Evolutionary conservation across 371 early-diverging fungal genomes (phyloP).

Genomic region (Mortierella sp.): DNA sequence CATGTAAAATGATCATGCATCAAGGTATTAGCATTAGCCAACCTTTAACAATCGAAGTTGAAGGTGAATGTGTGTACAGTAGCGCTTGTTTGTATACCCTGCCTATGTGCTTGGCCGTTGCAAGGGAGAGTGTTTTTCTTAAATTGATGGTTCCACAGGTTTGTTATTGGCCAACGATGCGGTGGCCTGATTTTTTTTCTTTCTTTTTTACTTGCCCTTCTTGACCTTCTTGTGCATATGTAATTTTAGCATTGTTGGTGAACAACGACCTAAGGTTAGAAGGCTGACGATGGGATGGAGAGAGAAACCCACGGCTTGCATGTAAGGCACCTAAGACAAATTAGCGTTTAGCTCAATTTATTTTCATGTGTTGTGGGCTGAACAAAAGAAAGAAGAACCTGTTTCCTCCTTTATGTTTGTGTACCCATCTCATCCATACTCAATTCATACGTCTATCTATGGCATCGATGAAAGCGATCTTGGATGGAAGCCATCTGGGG

Average conservation of each 20-base stretch:
- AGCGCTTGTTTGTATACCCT: neutral
- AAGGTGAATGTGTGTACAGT: neutral
- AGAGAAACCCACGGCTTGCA: too few relatives aligned
- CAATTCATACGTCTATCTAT: neutral
- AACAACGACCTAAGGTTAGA: too few relatives aligned
- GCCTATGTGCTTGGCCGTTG: neutral
- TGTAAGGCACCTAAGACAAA: too few relatives aligned
- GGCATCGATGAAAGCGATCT: neutral
- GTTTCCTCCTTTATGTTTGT: too few relatives aligned
- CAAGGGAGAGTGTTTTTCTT: neutral
- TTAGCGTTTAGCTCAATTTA: too few relatives aligned
- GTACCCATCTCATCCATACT: neutral
- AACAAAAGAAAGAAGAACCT: neutral
- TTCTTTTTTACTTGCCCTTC: neutral
- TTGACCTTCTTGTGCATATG: neutral
- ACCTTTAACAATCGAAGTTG: too few relatives aligned
- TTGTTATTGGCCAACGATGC: slow-evolving; percentile 3
- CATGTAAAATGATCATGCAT: too few relatives aligned
- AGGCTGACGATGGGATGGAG: too few relatives aligned
- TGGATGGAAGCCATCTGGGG: neutral
- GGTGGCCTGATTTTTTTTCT: slow-evolving; percentile 9
- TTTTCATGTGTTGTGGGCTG: too few relatives aligned
- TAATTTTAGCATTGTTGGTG: neutral
- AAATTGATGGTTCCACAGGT: slow-evolving; percentile 10
- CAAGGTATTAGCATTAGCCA: too few relatives aligned